phyloP scores from a whole-genome alignment of 805 yeast species.

The Wickerhamomyces ciferrii region DNA sequence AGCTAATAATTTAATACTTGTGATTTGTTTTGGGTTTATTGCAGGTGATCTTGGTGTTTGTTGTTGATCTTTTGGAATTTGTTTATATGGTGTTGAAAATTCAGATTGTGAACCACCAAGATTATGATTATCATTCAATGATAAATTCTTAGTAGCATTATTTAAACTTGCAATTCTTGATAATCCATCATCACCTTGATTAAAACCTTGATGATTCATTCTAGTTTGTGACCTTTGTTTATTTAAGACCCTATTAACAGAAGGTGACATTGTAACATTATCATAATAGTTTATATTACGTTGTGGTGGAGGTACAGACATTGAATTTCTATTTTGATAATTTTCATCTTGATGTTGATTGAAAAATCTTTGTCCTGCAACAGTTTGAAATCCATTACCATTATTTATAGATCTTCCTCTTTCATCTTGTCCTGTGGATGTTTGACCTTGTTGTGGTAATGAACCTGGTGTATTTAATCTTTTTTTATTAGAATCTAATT shows the following conservation, averaged over 20 bases:
- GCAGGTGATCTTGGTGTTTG: slow-evolving; percentile 33
- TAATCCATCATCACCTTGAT: slow-evolving; percentile 5
- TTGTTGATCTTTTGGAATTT: slow-evolving; percentile 3
- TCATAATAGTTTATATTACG: slow-evolving; percentile 21
- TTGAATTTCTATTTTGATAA: slow-evolving; percentile 7
- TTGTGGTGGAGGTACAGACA: slow-evolving; percentile 21
- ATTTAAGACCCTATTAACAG: slow-evolving; percentile 2
- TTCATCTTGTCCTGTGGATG: slow-evolving; percentile 4
- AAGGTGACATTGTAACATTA: slow-evolving; percentile 4
- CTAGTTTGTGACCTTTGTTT: slow-evolving; percentile 1
- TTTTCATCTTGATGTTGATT: slow-evolving; percentile 2
- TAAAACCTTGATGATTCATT: neutral
- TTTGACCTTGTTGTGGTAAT: neutral
- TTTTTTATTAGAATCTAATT: slow-evolving; percentile 32
- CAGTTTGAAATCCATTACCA: slow-evolving; percentile 1
- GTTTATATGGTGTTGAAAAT: slow-evolving; percentile 7
- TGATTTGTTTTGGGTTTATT: slow-evolving; percentile 44
- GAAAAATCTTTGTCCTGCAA: neutral
- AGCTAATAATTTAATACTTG: slow-evolving; percentile 48
- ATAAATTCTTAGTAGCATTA: slow-evolving; percentile 13
- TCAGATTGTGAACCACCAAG: neutral
- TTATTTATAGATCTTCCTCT: slow-evolving; percentile 12
- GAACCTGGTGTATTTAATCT: slow-evolving; percentile 1
- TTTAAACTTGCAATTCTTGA: slow-evolving; percentile 16
- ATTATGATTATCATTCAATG: slow-evolving; percentile 2